Conservation (phyloP, 306 rosid species). For the Lablab purpureus region DNA sequence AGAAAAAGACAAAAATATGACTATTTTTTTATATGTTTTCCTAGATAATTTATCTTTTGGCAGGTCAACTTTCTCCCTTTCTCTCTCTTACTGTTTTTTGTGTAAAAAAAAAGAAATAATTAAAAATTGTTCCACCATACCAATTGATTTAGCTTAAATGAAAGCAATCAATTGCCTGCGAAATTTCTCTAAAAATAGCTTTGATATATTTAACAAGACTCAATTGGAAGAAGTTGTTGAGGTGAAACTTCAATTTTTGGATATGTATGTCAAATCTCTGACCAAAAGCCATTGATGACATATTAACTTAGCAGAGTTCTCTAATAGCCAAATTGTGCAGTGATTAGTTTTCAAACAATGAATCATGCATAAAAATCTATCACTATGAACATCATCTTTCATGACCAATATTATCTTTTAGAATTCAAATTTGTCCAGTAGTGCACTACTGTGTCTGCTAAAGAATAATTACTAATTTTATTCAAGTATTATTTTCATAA, state of each 20-base stretch:
- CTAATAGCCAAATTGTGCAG: conserved; percentile 4
- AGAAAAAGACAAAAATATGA: too few relatives aligned
- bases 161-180: background rate
- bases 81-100: too few relatives aligned
- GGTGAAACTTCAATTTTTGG: conserved; percentile 23
- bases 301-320: background rate
- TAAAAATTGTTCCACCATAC: background rate
- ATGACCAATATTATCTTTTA: background rate
- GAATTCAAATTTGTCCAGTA: background rate
- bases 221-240: conserved; percentile 11
- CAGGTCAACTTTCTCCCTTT: too few relatives aligned
- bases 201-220: background rate
- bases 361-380: conserved; percentile 7
- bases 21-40: too few relatives aligned
- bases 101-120: too few relatives aligned
- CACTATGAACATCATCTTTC: background rate
- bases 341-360: background rate
- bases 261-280: conserved; percentile 25
- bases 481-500: too few relatives aligned
- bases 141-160: background rate
- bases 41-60: too few relatives aligned
- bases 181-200: background rate
- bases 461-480: too few relatives aligned
- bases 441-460: conserved; percentile 8
- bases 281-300: background rate